Percentiles rank a stretch among this genome's conserved stretches.
Evolutionary conservation across 495 filamentous ascomycete genomes (phyloP).

Genomic region (Elaphomyces granulatus): DNA sequence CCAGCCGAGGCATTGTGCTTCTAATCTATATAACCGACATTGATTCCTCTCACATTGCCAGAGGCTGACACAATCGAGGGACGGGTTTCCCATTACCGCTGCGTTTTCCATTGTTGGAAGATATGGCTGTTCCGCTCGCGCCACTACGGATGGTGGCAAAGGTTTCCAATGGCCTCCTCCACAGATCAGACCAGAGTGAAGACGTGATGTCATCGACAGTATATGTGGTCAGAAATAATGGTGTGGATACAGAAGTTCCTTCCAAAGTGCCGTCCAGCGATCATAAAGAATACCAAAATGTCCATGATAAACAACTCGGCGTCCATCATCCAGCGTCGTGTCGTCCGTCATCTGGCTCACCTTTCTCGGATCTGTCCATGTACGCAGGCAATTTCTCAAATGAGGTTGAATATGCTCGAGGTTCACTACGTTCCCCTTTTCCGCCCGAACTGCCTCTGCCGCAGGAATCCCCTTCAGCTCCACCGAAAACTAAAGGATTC

Average conservation of each 20-base stretch:
- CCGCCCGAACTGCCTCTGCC: not conserved
- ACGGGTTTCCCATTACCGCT: too few relatives aligned
- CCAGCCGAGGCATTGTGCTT: too few relatives aligned
- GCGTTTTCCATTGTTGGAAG: too few relatives aligned
- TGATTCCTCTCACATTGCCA: too few relatives aligned
- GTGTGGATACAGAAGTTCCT: not conserved
- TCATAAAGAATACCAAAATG: not conserved
- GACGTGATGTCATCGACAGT: too few relatives aligned
- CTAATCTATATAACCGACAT: too few relatives aligned
- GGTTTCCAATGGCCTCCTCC: too few relatives aligned
- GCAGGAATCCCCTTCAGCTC: slow-evolving; percentile 6
- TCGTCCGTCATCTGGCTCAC: slow-evolving; percentile 1
- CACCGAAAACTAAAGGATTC: slow-evolving; percentile 17
- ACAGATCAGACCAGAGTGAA: too few relatives aligned
- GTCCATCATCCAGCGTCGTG: not conserved
- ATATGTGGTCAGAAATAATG: too few relatives aligned
- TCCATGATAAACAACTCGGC: not conserved
- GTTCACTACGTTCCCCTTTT: not conserved
- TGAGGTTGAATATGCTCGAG: not conserved
- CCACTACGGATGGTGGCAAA: too few relatives aligned
- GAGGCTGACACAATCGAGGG: too few relatives aligned
- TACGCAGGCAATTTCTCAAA: slow-evolving; percentile 1
- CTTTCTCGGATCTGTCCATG: slow-evolving; percentile 4
- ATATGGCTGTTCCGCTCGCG: too few relatives aligned
- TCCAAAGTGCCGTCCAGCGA: not conserved